Percentiles rank a stretch among this genome's conserved stretches.
Conservation (phyloP, 163 green algal species). For the Chlorella variabilis region DNA sequence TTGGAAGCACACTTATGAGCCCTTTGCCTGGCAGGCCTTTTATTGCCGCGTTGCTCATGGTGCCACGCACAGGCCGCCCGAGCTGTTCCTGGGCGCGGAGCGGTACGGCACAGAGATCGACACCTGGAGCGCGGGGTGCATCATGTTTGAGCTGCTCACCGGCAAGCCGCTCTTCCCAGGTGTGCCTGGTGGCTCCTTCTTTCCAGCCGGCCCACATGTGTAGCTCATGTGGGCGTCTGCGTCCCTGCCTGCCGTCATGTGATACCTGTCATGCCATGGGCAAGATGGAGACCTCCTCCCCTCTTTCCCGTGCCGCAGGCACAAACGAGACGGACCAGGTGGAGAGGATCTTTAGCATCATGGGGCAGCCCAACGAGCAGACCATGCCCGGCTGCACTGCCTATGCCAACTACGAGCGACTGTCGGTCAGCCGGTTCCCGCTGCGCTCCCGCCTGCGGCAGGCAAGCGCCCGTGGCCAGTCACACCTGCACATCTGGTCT, state of each 20-base stretch:
- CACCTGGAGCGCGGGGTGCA: constrained; percentile 98
- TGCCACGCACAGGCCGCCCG: constrained; percentile 86
- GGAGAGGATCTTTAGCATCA: constrained; percentile 78
- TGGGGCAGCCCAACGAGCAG: constrained; percentile 75
- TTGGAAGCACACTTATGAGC: too few relatives aligned
- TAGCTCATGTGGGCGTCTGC: too few relatives aligned
- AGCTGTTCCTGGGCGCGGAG: constrained; percentile 89
- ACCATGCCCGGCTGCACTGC: constrained; percentile 73
- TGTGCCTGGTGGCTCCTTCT: too few relatives aligned
- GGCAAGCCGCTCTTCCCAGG: constrained; percentile 83
- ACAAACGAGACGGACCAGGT: constrained; percentile 84
- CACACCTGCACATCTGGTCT: too few relatives aligned
- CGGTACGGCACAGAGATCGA: constrained; percentile 91
- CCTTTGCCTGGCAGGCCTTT: too few relatives aligned
- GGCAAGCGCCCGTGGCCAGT: too few relatives aligned
- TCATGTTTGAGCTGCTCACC: constrained; percentile 94
- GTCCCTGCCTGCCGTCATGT: too few relatives aligned
- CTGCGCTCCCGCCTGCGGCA: not conserved
- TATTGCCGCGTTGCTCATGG: too few relatives aligned
- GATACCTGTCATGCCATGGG: too few relatives aligned
- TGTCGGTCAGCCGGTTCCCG: not conserved
- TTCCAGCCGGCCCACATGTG: too few relatives aligned
- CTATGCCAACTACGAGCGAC: constrained; percentile 24
- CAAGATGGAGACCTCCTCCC: too few relatives aligned
- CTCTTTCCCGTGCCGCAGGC: too few relatives aligned